A percentile compares a stretch with the other conserved stretches of the same genome.
Evolutionary conservation across 306 rosid genomes (phyloP).

Genomic region (Alnus glutinosa): DNA sequence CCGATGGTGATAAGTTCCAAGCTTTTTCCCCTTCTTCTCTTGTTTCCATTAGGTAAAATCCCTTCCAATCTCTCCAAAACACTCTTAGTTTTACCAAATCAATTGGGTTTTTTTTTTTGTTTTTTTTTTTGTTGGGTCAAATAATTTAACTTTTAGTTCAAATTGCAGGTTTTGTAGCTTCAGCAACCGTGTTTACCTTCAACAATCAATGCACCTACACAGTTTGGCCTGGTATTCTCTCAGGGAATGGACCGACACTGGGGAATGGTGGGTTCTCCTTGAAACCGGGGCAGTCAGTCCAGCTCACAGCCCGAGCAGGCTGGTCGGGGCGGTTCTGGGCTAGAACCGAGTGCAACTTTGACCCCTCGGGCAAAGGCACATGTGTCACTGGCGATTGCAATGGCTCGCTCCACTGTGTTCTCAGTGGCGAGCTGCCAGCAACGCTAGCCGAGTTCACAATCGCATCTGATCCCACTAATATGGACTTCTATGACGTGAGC

Average conservation of each 20-base stretch:
- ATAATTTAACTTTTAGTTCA: not conserved
- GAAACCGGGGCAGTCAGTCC: conserved; percentile 35
- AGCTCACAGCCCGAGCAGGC: conserved; percentile 57
- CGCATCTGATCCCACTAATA: no score
- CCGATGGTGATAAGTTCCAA: conserved; percentile 29
- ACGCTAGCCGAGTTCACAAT: no score
- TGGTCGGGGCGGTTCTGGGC: conserved; percentile 98
- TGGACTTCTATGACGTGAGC: no score
- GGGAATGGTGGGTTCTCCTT: conserved; percentile 66
- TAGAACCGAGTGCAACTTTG: conserved; percentile 70
- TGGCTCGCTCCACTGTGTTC: conserved; percentile 54
- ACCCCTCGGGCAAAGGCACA: conserved; percentile 48
- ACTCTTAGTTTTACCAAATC: not conserved
- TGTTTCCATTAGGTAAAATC: conserved; percentile 42
- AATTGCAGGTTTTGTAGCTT: conserved; percentile 43
- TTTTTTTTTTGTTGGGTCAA: no score
- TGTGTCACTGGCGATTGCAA: conserved; percentile 79
- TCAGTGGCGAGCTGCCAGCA: conserved; percentile 52
- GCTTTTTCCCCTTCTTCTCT: conserved; percentile 27
- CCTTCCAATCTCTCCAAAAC: not conserved
- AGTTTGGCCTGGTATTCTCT: conserved; percentile 81
- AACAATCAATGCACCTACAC: conserved; percentile 63
- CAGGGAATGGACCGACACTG: conserved; percentile 65
- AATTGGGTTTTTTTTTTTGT: not conserved
- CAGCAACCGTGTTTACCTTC: conserved; percentile 52